Evolutionary conservation across 148 eudicot species (phyloP).

Genomic region (Mesembryanthemum crystallinum): DNA sequence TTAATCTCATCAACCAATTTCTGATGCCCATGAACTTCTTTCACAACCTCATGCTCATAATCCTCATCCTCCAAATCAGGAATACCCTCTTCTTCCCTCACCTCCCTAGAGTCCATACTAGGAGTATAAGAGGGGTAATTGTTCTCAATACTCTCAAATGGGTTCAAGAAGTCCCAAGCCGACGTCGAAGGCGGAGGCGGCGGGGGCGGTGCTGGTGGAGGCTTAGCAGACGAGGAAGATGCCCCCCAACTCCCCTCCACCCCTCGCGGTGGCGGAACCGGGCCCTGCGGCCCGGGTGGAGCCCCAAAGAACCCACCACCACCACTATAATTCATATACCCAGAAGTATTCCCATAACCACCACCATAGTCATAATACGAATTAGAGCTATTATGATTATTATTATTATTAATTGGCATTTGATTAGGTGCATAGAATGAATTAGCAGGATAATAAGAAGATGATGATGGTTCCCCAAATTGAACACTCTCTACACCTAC

Average conservation of each 20-base stretch:
- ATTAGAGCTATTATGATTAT: background rate
- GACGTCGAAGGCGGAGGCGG: constrained; percentile 69
- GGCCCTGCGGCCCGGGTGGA: constrained; percentile 12
- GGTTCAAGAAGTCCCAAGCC: constrained; percentile 79
- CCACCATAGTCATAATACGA: constrained; percentile 15
- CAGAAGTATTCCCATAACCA: constrained; percentile 25
- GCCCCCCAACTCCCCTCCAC: background rate
- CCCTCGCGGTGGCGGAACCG: background rate
- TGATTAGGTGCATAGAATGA: constrained; percentile 29
- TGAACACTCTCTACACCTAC: constrained; percentile 41
- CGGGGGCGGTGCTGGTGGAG: constrained; percentile 57
- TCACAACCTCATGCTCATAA: constrained; percentile 70
- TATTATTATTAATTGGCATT: background rate
- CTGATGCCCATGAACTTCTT: constrained; percentile 63
- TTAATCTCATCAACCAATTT: constrained; percentile 49
- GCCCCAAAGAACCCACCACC: constrained; percentile 34
- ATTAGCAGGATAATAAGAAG: constrained; percentile 31
- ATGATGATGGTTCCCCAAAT: constrained; percentile 37
- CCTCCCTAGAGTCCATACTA: constrained; percentile 71
- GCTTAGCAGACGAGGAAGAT: constrained; percentile 30
- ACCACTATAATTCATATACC: constrained; percentile 37
- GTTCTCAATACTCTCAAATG: constrained; percentile 64
- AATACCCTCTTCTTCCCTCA: constrained; percentile 92
- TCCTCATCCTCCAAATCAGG: constrained; percentile 95
- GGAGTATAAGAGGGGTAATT: constrained; percentile 64